phyloP scores from a whole-genome alignment of 192 early-diverging fungal species.

The Backusella parvicylindrica region DNA sequence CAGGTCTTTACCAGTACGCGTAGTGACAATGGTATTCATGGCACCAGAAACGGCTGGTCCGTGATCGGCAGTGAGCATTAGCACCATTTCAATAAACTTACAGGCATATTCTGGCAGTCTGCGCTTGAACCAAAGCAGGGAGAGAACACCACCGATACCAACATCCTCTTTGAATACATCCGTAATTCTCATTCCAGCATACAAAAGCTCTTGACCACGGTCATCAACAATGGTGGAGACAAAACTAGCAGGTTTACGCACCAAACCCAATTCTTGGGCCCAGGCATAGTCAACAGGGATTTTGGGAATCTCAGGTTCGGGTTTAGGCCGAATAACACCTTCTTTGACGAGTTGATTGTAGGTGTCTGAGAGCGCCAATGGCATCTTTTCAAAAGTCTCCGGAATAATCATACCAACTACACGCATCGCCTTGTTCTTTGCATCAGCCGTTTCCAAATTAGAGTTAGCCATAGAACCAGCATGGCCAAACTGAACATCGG shows the following conservation, averaged over 20 bases:
- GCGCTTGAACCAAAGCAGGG: slow-evolving; percentile 97
- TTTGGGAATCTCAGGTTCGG: slow-evolving; percentile 94
- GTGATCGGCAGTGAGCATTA: slow-evolving; percentile 99
- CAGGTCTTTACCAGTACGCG: slow-evolving; percentile 96
- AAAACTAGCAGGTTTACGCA: slow-evolving; percentile 97
- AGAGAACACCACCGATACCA: slow-evolving; percentile 96
- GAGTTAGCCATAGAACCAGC: slow-evolving; percentile 96
- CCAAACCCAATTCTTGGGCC: slow-evolving; percentile 97
- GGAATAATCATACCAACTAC: slow-evolving; percentile 91
- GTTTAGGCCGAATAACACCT: slow-evolving; percentile 61
- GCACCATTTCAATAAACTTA: slow-evolving; percentile 99
- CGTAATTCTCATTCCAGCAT: slow-evolving; percentile 97
- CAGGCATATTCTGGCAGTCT: slow-evolving; percentile 92
- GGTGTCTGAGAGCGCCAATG: slow-evolving; percentile 70
- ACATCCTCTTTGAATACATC: slow-evolving; percentile 99
- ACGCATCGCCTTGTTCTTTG: slow-evolving; percentile 89
- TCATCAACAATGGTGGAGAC: slow-evolving; percentile 99
- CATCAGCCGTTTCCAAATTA: slow-evolving; percentile 92
- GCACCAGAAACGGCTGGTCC: slow-evolving; percentile 96
- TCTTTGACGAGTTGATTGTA: slow-evolving; percentile 74
- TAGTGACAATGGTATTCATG: slow-evolving; percentile 85
- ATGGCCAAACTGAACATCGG: slow-evolving; percentile 99
- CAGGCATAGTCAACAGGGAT: slow-evolving; percentile 99
- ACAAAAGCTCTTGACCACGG: slow-evolving; percentile 97
- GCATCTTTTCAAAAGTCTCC: slow-evolving; percentile 94